Conservation (phyloP, 768 basidiomycete genomes). For the Agaricus subrufescens region DNA sequence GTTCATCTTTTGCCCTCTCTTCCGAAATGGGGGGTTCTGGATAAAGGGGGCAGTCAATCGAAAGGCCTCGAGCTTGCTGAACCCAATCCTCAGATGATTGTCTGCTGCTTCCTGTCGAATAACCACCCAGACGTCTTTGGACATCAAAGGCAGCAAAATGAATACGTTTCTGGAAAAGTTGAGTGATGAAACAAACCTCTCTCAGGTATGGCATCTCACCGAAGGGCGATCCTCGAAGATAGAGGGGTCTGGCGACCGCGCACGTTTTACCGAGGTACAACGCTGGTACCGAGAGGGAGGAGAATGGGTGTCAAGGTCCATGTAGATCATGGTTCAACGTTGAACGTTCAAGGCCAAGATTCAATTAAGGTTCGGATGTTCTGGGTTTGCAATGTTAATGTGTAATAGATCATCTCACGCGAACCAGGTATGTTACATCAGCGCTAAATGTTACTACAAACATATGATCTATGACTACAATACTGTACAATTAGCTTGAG, state of each 20-base stretch:
- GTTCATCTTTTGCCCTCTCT: constrained; percentile 8
- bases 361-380: background rate
- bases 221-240: constrained; percentile 46
- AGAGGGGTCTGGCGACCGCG: constrained; percentile 51
- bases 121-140: constrained; percentile 12
- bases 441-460: background rate
- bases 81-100: constrained; percentile 72
- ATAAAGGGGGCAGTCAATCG: constrained; percentile 51
- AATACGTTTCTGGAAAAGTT: constrained; percentile 51
- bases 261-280: constrained; percentile 38
- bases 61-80: constrained; percentile 58
- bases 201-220: constrained; percentile 30
- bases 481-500: background rate
- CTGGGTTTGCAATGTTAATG: background rate
- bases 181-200: background rate
- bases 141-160: constrained; percentile 22
- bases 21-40: constrained; percentile 11
- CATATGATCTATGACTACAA: background rate
- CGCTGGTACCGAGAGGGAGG: constrained; percentile 30
- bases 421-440: too few relatives aligned
- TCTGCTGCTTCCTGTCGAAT: constrained; percentile 32
- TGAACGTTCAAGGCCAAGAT: constrained; percentile 7
- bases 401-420: background rate
- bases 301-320: constrained; percentile 54
- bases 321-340: constrained; percentile 29